Evolutionary conservation across 257 asterid genomes (phyloP), one percentile per base, ranked within the genome.

Genomic region (Fraxinus quadrangulata): DNA sequence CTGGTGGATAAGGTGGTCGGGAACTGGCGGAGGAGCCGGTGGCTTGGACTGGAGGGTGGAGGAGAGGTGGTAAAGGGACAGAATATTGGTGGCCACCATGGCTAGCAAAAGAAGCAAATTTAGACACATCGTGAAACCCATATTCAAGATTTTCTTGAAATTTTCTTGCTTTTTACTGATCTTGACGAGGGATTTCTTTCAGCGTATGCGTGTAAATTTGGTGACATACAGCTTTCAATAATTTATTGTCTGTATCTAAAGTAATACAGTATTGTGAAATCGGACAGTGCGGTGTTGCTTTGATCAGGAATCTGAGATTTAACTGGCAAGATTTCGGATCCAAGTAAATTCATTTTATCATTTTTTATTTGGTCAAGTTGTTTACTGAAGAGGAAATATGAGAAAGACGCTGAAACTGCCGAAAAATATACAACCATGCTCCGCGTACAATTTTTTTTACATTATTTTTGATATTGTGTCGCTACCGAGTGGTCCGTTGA

Each of bases 51-150:
- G 91, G 86, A 91, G 79, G 85, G 86, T 91, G 92, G 97, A 81
- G 78, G 99, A 93, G 87, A 95, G 99, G 82, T 95, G 99, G 92
- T 95, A 95, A 75, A 95, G 94, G 56, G 99, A 95, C 79, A 95
- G 92, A 78, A 95, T 89, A 85, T 95, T 95, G 88, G 99, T 95
- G 75, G 97, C 99, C 5, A 90, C 99, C 99, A 95, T 95, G 73
- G 97, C 97, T 7, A 91, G 74, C 76, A 95, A 63, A 78, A 95
- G 98, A 23, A 95, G 70, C 67, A 95, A 67, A 87, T 95, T 95
- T 4, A 95, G 85, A 24, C 96, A 94, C 98, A 95, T 95, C 0
- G 98, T 90, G 91, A 91, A 84, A 33, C 96, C 94, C 97, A 93
- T 91, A 59, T 72, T 30, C 45, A 1, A 23, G 36, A 42, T 34